phyloP scores from a whole-genome alignment of 202 grass and related monocot genomes.

The Cymbopogon flexuosus region DNA sequence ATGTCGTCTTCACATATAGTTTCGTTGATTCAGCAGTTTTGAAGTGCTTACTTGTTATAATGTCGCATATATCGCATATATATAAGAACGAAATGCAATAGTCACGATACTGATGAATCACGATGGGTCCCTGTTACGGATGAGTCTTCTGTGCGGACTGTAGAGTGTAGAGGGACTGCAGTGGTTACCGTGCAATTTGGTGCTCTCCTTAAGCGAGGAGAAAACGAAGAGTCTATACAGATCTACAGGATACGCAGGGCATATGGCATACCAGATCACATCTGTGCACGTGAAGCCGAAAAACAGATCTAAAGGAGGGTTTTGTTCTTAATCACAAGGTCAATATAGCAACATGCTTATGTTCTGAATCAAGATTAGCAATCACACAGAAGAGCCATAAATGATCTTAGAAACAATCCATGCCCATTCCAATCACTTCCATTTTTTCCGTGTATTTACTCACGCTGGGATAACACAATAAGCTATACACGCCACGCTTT shows the following conservation, averaged over 20 bases:
- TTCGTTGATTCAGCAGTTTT: neutral
- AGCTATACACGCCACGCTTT: constrained; percentile 45
- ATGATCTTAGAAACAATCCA: constrained; percentile 25
- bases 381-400: neutral
- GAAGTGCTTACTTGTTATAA: neutral
- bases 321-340: neutral
- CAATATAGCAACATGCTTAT: neutral
- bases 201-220: neutral
- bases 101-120: too few species aligned
- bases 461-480: constrained; percentile 23
- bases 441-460: constrained; percentile 16
- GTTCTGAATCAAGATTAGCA: neutral
- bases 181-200: neutral
- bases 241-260: neutral
- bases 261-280: neutral
- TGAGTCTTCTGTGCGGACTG: too few species aligned
- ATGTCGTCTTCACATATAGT: too few species aligned
- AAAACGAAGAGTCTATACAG: neutral
- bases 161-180: too few species aligned
- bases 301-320: neutral
- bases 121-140: too few species aligned
- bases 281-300: neutral
- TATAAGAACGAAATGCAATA: neutral
- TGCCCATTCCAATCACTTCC: constrained; percentile 22
- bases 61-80: neutral